Conservation (phyloP, 495 filamentous ascomycete genomes). For the Hyaloscypha hepaticicola region DNA sequence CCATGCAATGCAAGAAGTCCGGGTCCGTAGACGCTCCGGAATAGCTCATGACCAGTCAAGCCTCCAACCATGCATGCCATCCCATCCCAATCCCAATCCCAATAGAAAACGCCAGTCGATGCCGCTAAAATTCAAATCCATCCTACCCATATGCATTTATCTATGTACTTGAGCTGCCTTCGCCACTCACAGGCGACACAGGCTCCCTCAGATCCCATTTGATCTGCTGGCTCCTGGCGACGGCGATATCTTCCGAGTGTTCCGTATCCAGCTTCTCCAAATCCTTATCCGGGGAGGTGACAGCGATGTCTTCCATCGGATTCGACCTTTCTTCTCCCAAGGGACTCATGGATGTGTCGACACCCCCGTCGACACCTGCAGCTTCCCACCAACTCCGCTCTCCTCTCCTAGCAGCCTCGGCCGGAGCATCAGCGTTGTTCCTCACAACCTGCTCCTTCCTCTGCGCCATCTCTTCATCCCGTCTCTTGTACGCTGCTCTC, state of each 20-base stretch:
- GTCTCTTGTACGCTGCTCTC: slow-evolving; percentile 40
- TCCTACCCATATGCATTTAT: neutral
- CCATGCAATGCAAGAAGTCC: too few relatives aligned
- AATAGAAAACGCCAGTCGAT: neutral
- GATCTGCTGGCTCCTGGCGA: neutral
- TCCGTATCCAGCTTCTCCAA: neutral
- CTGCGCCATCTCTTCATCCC: slow-evolving; percentile 41
- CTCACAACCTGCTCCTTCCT: slow-evolving; percentile 12
- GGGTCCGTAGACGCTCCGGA: too few relatives aligned
- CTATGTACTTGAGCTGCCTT: slow-evolving; percentile 1
- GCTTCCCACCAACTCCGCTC: slow-evolving; percentile 31
- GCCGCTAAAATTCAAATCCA: slow-evolving; percentile 3
- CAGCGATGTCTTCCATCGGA: slow-evolving; percentile 20
- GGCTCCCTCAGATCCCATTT: neutral
- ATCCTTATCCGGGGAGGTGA: neutral
- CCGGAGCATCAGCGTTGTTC: neutral
- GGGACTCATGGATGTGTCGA: slow-evolving; percentile 26
- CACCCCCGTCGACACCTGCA: slow-evolving; percentile 4
- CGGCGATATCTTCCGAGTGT: neutral
- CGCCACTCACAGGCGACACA: neutral
- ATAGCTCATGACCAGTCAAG: too few relatives aligned
- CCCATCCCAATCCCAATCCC: neutral
- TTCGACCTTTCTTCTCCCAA: slow-evolving; percentile 24
- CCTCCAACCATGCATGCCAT: too few relatives aligned
- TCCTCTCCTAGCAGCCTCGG: neutral